These are phyloP conservation scores for Thelonectria rubi DNA, from an alignment of 2,329 filamentous ascomycete species.

Conservation along the genomic window DNA sequence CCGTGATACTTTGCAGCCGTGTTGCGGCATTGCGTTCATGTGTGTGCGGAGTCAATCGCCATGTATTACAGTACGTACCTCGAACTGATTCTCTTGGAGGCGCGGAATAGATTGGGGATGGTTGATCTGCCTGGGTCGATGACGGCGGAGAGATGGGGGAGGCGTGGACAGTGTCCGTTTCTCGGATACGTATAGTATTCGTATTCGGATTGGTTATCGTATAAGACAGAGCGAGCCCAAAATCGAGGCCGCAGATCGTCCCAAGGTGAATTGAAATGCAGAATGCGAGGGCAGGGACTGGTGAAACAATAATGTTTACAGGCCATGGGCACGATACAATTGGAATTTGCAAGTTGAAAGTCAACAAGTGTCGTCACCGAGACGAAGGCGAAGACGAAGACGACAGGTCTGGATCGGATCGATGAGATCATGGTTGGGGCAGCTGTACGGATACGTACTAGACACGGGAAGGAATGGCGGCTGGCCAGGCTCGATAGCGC, in stretches of 20 bases:
- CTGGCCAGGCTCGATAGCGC: conserved; percentile 7
- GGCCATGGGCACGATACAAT: background rate
- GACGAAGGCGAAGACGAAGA: conserved; percentile 28
- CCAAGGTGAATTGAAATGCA: conserved; percentile 2
- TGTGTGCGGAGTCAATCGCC: conserved; percentile 8
- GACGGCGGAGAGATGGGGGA: conserved; percentile 9
- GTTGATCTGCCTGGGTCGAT: conserved; percentile 13
- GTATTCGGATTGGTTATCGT: conserved; percentile 33
- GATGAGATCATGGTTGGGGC: conserved; percentile 26
- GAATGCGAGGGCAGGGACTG: conserved; percentile 12
- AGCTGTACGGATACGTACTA: conserved; percentile 1
- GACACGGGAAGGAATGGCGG: background rate
- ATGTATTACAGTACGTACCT: conserved; percentile 6
- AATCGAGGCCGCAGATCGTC: background rate
- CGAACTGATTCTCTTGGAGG: conserved; percentile 16
- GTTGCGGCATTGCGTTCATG: conserved; percentile 6
- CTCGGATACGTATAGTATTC: conserved; percentile 28
- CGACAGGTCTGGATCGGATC: conserved; percentile 18
- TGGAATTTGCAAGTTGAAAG: background rate
- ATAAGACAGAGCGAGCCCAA: background rate
- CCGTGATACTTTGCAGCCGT: background rate
- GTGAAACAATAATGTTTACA: conserved; percentile 10
- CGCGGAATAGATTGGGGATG: conserved; percentile 9
- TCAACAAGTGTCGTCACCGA: conserved; percentile 3
- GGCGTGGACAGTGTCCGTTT: conserved; percentile 6